Base-by-base conservation (phyloP, 169 alveolate species). In the Babesia gibsoni region DNA sequence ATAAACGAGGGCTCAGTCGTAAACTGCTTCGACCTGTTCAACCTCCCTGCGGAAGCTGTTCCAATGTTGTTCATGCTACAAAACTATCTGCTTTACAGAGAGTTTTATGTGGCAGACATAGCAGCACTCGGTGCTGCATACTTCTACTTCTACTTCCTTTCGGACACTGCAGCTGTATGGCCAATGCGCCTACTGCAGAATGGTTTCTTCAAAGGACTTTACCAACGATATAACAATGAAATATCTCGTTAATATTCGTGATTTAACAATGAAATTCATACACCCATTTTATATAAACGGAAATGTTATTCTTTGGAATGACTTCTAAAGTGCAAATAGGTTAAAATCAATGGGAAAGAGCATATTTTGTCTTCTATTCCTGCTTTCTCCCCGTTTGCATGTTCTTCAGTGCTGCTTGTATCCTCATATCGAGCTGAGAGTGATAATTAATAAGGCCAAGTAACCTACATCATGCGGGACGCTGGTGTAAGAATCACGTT, bases 1-100 rank as follows among this genome's bases (percentile, higher is more conserved):
- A 64, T 87, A 56, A 87, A 87, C 58, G 92, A 87, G 64, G 92
- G 92, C 20, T 45, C 88, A 10, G 64, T 73, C 25, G 89, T 87
- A 18, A 82, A 87, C 54, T 87, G 92, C 56, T 67, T 82, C 33
- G 90, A 87, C 45, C 43, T 87, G 36, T 87, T 87, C 67, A 42
- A 66, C 6, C 67, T 87, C 4, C 84, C 84, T 35, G 92, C 92
- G 20, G 92, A 87, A 43, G 58, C 66, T 46, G 80, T 87, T 0
- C 92, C 92, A 9, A 45, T 59, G 33, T 33, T 87, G 58, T 87
- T 87, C 57, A 52, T 87, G 33, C 50, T 87, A 53, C 92, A 87
- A 54, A 87, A 87, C 65, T 56, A 67, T 27, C 59, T 87, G 46
- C 70, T 87, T 42, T 82, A 87, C 67, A 59, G 73, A 33, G 89